These are phyloP conservation scores for Saccharomycopsis sp. DNA, from an alignment of 805 yeast genomes.

Conservation along the genomic window DNA sequence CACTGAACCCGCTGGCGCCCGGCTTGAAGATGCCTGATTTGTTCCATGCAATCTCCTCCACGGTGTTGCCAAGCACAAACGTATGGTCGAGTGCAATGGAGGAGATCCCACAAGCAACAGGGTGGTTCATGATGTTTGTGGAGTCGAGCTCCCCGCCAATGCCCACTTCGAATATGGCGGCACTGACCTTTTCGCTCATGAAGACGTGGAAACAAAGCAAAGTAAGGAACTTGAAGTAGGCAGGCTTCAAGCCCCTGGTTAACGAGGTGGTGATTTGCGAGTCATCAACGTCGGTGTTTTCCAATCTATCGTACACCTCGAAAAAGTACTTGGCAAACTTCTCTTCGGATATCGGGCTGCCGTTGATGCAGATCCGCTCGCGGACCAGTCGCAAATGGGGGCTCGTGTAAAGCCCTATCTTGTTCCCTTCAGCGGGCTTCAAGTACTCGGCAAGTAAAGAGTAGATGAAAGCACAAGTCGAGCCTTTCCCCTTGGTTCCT, in stretches of 20 bases:
- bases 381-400: constrained; percentile 92
- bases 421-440: constrained; percentile 39
- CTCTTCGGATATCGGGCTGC: constrained; percentile 72
- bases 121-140: constrained; percentile 76
- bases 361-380: constrained; percentile 84
- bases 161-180: constrained; percentile 96
- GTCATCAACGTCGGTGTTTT: constrained; percentile 48
- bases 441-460: constrained; percentile 64
- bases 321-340: constrained; percentile 83
- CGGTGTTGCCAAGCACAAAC: constrained; percentile 73
- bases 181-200: constrained; percentile 76
- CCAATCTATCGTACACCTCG: constrained; percentile 84
- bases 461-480: constrained; percentile 90
- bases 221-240: constrained; percentile 87
- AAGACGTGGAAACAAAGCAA: constrained; percentile 86
- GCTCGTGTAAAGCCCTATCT: constrained; percentile 89
- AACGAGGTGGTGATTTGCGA: constrained; percentile 57
- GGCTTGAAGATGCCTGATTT: constrained; percentile 86
- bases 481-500: constrained; percentile 98
- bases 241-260: constrained; percentile 69
- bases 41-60: constrained; percentile 91
- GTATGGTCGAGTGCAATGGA: constrained; percentile 91
- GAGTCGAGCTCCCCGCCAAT: constrained; percentile 97
- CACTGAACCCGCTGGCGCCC: constrained; percentile 58
- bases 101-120: constrained; percentile 79